Base-by-base conservation (phyloP, 1,284 basidiomycete species). In the Cerioporus squamosus region DNA sequence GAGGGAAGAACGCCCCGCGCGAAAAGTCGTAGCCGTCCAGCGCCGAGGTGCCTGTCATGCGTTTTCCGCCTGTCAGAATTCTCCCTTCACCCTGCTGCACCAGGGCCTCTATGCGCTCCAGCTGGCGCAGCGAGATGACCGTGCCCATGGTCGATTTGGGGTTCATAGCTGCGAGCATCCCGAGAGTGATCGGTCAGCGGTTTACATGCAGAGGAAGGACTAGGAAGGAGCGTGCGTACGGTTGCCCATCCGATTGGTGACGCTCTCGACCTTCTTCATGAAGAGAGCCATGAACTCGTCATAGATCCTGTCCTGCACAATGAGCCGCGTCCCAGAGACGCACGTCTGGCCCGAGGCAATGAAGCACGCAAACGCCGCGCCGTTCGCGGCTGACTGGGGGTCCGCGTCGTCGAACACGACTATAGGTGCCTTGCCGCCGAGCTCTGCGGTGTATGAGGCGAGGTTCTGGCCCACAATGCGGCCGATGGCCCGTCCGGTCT, bases 341-440 rank as follows among this genome's bases (percentile, higher is more conserved):
- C 91, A 93, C 15, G 91, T 93, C 74, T 94, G 92, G 2, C 93
- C 92, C 33, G 91, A 92, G 1, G 91, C 91, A 39, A 94, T 77
- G 66, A 93, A 94, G 1, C 87, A 83, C n/a, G 91, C 87, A 69
- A 94, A 93, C 2, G 90, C 87, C 2, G 82, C 83, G 15, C 91
- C 92, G 64, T 93, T 92, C 17, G 91, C 88, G 1, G 91, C 87
- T 33, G 81, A 80, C 36, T 76, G 66, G 46, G 92, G 66, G 64
- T 92, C 87, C 17, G 89, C 87, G 68, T 94, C 92, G 51, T 87
- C 78, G 66, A 93, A 93, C 9, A 93, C 77, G 14, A 94, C 72
- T 44, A 94, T 82, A 0, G 91, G 92, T 14, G 92, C 87, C 78
- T 93, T 93, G 42, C 91, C 91, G 39, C 91, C 92, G 2, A 94